phyloP scores from a whole-genome alignment of 78 protist genomes.

The Tieghemostelium lacteum region DNA sequence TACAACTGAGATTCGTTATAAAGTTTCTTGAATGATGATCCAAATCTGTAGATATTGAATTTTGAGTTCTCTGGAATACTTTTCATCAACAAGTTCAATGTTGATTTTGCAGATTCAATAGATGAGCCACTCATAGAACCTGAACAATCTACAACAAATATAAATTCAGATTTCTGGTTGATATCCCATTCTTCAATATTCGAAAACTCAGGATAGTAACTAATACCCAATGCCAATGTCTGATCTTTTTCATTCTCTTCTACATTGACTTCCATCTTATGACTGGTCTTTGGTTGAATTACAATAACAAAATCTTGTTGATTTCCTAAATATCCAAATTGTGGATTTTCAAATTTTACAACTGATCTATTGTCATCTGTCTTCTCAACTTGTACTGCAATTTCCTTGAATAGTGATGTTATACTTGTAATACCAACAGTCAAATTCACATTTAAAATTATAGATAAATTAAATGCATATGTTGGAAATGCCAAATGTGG shows the following conservation, averaged over 20 bases:
- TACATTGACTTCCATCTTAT: not conserved
- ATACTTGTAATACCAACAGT: too few relatives aligned
- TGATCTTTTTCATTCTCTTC: not conserved
- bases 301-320: not conserved
- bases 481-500: slow-evolving; percentile 45
- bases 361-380: too few relatives aligned
- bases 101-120: slow-evolving; percentile 29
- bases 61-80: slow-evolving; percentile 52
- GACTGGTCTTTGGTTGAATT: not conserved
- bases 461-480: not conserved
- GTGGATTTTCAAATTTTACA: not conserved
- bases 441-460: too few relatives aligned
- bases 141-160: slow-evolving; percentile 65
- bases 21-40: slow-evolving; percentile 3
- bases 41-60: slow-evolving; percentile 73
- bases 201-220: slow-evolving; percentile 21
- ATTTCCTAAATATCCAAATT: not conserved
- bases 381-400: not conserved
- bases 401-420: not conserved
- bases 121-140: slow-evolving; percentile 69
- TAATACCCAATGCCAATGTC: too few relatives aligned
- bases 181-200: slow-evolving; percentile 16
- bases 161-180: slow-evolving; percentile 57
- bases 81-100: slow-evolving; percentile 45
- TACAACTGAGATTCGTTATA: slow-evolving; percentile 1